Percentiles rank a stretch among this genome's conserved stretches.
Conservation (phyloP, 306 rosid genomes). For the Casuarina glauca region DNA sequence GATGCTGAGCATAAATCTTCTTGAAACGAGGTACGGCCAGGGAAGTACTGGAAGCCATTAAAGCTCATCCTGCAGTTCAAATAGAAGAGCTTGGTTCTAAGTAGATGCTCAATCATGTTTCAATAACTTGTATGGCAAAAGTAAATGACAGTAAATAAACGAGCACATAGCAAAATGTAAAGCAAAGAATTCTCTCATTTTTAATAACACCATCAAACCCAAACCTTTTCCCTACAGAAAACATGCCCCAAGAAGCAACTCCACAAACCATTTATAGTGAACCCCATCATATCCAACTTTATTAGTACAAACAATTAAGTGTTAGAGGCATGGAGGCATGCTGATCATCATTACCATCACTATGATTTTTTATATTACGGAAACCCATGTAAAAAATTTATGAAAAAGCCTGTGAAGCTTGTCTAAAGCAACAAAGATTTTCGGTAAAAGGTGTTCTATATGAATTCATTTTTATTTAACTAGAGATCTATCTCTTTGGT, state of each 20-base stretch:
- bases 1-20: background rate
- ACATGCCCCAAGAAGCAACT: background rate
- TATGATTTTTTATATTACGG: no score
- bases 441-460: no score
- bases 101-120: background rate
- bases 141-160: background rate
- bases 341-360: no score
- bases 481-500: no score
- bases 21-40: background rate
- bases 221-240: background rate
- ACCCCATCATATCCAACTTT: no score
- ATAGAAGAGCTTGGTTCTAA: background rate
- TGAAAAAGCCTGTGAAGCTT: no score
- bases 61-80: constrained; percentile 75
- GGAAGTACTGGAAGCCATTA: constrained; percentile 31
- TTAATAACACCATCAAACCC: background rate
- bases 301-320: no score
- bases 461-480: no score
- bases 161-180: background rate
- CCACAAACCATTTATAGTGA: no score
- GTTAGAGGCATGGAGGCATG: no score
- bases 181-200: background rate
- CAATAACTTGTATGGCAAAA: background rate
- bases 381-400: no score
- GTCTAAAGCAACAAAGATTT: no score